phyloP scores from a whole-genome alignment of 306 rosid species.

The Dalbergia oliveri region DNA sequence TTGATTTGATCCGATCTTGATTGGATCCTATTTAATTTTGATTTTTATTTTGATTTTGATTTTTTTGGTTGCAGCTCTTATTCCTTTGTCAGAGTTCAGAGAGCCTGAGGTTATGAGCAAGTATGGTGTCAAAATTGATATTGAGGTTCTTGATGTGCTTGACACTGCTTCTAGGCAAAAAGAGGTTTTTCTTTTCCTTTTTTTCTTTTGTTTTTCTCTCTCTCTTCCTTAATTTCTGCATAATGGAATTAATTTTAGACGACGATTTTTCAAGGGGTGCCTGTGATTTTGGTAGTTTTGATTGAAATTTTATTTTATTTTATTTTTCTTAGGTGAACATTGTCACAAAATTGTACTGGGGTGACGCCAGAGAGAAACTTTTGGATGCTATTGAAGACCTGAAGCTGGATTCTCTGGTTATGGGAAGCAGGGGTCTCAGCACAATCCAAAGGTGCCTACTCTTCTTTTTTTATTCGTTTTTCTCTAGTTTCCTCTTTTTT shows the following conservation, averaged over 20 bases:
- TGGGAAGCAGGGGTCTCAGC: conserved; percentile 98
- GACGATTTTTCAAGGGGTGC: not conserved
- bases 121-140: conserved; percentile 66
- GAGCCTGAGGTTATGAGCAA: conserved; percentile 73
- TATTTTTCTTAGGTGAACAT: conserved; percentile 57
- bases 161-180: conserved; percentile 83
- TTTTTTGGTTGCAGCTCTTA: conserved; percentile 63
- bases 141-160: conserved; percentile 79
- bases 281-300: not conserved
- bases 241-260: not conserved
- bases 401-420: conserved; percentile 81
- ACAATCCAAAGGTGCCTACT: conserved; percentile 67
- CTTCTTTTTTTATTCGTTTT: not conserved
- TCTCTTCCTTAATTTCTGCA: not conserved
- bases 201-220: no score
- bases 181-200: conserved; percentile 57
- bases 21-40: not conserved
- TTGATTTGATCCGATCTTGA: conserved; percentile 26
- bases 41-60: not conserved
- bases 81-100: conserved; percentile 81
- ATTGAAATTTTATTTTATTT: not conserved
- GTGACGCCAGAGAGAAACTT: conserved; percentile 96
- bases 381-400: conserved; percentile 81
- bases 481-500: not conserved
- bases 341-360: conserved; percentile 88